phyloP scores from a whole-genome alignment of 352 stramenopile genomes.

The Pythium scleroteichum region DNA sequence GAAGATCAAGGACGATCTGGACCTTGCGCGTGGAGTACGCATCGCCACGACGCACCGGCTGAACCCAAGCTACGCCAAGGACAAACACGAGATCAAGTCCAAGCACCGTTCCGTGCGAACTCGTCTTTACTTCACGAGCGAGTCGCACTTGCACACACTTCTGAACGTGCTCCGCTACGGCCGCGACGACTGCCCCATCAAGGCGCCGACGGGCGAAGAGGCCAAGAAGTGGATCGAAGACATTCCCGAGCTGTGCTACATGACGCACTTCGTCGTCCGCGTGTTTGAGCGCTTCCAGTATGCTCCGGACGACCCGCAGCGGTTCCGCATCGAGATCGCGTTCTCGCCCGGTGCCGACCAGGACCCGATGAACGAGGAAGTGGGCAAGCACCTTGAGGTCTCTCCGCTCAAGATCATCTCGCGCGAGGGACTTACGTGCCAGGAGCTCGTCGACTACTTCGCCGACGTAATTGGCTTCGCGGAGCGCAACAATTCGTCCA shows the following conservation, averaged over 20 bases:
- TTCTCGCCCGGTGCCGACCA: conserved; percentile 77
- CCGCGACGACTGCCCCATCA: conserved; percentile 56
- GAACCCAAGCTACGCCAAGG: conserved; percentile 82
- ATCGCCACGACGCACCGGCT: conserved; percentile 79
- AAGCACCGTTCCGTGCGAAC: conserved; percentile 96
- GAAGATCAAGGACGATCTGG: conserved; percentile 88
- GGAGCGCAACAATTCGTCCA: conserved; percentile 49
- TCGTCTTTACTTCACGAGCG: conserved; percentile 99
- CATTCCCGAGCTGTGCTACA: conserved; percentile 98
- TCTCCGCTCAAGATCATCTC: conserved; percentile 84
- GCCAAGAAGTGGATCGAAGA: conserved; percentile 87
- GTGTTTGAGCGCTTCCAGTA: conserved; percentile 95
- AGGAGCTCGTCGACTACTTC: conserved; percentile 87
- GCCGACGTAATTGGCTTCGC: conserved; percentile 72
- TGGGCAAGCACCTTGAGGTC: conserved; percentile 64
- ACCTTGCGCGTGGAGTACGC: conserved; percentile 70
- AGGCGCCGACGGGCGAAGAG: conserved; percentile 63
- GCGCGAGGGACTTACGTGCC: conserved; percentile 74
- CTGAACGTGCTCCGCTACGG: conserved; percentile 97
- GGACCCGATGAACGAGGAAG: conserved; percentile 62
- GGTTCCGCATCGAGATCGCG: conserved; percentile 86
- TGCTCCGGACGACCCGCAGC: conserved; percentile 59
- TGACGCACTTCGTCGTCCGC: conserved; percentile 99
- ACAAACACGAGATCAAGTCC: conserved; percentile 85
- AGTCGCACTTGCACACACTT: conserved; percentile 98